These are phyloP conservation scores for Cubamyces lactineus DNA, from an alignment of 768 basidiomycete genomes.

Conservation along the genomic window DNA sequence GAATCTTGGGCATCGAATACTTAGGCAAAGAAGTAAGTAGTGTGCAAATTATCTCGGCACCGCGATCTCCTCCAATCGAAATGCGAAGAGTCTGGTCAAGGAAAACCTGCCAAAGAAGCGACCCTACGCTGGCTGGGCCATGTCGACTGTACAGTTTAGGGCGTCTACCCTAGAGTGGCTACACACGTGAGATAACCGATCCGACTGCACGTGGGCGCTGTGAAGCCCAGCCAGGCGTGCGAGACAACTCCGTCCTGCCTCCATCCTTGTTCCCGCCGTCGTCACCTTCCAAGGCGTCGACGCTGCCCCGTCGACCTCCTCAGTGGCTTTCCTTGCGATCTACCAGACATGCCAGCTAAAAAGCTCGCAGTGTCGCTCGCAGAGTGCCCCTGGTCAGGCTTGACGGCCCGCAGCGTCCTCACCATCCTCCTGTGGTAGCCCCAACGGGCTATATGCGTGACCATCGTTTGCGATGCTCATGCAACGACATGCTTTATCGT, in stretches of 20 bases:
- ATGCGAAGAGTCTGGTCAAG: no score
- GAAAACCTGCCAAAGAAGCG: no score
- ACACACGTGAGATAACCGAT: conserved; percentile 21
- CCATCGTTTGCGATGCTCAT: neutral
- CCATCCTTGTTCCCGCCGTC: conserved; percentile 23
- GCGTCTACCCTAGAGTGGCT: conserved; percentile 16
- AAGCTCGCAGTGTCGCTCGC: neutral
- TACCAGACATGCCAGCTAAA: neutral
- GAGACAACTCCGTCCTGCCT: conserved; percentile 27
- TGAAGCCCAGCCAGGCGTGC: conserved; percentile 25
- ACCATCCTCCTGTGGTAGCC: neutral
- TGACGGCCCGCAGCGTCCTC: neutral
- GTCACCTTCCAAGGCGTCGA: conserved; percentile 11
- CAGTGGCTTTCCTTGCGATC: no score
- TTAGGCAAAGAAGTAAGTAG: no score
- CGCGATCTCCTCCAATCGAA: no score
- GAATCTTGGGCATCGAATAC: no score
- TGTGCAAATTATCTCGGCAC: no score
- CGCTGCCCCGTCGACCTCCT: neutral
- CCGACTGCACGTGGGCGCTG: conserved; percentile 21
- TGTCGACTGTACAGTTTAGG: conserved; percentile 22
- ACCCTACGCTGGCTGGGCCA: no score
- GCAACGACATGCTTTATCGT: no score
- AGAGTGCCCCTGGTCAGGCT: neutral
- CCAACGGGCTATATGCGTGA: conserved; percentile 7